A percentile compares a stretch with the other conserved stretches of the same genome.
Conservation (phyloP, 1,139 yeast genomes). For the Debaryomyces fabryi region DNA sequence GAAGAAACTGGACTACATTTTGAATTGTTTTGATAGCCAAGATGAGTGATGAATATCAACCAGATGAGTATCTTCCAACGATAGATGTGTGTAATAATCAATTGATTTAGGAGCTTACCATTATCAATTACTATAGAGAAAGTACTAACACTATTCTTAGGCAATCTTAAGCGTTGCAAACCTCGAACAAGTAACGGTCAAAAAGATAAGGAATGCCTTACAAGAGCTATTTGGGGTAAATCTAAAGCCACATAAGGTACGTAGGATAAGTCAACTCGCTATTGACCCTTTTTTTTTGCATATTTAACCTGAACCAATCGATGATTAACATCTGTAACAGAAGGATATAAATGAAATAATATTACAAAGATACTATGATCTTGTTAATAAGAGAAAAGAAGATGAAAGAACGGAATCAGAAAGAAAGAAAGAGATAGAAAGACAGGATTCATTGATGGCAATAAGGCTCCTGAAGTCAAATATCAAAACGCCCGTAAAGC, state of each 20-base stretch:
- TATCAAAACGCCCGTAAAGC: conserved; percentile 11
- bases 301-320: background rate
- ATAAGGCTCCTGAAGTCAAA: conserved; percentile 44
- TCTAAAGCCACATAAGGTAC: conserved; percentile 51
- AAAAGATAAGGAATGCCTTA: conserved; percentile 67
- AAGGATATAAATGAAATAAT: conserved; percentile 63
- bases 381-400: conserved; percentile 41
- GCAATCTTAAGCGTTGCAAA: conserved; percentile 78
- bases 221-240: conserved; percentile 67
- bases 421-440: conserved; percentile 35
- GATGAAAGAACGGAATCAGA: conserved; percentile 31
- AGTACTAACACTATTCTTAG: conserved; percentile 37
- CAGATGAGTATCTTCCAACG: conserved; percentile 56
- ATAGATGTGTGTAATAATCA: conserved; percentile 58
- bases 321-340: conserved; percentile 22
- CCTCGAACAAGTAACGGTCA: conserved; percentile 70
- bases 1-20: background rate
- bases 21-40: background rate
- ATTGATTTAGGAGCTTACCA: background rate
- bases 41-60: conserved; percentile 22
- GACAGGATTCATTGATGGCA: conserved; percentile 50
- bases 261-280: conserved; percentile 16
- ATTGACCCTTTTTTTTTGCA: background rate
- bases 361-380: conserved; percentile 56
- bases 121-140: background rate